Evolutionary conservation across 1,284 basidiomycete species (phyloP).

Genomic region (Cutaneotrichosporon spelunceum): DNA sequence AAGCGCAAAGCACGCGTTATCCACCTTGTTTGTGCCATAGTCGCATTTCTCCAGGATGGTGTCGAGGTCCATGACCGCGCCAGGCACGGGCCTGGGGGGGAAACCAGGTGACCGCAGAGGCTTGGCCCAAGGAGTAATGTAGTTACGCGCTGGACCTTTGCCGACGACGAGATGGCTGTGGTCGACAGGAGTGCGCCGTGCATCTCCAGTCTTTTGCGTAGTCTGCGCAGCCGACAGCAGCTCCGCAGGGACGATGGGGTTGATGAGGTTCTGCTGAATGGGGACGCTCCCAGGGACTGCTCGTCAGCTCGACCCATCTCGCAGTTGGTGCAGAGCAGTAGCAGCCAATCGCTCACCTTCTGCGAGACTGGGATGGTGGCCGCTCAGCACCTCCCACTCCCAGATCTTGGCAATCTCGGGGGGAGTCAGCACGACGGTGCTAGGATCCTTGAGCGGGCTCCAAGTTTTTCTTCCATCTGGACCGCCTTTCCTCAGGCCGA

Average conservation of each 20-base stretch:
- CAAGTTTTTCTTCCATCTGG: slow-evolving; percentile 54
- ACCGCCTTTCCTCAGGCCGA: slow-evolving; percentile 57
- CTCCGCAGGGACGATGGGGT: slow-evolving; percentile 62
- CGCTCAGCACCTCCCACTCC: slow-evolving; percentile 87
- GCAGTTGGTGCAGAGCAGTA: not conserved
- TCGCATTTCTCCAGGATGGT: slow-evolving; percentile 83
- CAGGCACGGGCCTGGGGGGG: slow-evolving; percentile 75
- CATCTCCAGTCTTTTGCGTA: not conserved
- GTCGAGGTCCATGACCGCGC: slow-evolving; percentile 80
- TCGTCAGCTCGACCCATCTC: slow-evolving; percentile 1
- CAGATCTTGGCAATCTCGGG: slow-evolving; percentile 81
- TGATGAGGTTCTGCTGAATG: slow-evolving; percentile 59
- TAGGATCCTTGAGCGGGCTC: slow-evolving; percentile 65
- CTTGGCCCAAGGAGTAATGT: slow-evolving; percentile 64
- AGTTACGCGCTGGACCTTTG: slow-evolving; percentile 68
- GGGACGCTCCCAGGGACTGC: slow-evolving; percentile 71
- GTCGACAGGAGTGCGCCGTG: slow-evolving; percentile 30
- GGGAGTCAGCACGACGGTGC: slow-evolving; percentile 70
- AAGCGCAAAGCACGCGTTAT: not conserved
- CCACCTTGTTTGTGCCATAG: slow-evolving; percentile 72
- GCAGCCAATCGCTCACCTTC: slow-evolving; percentile 58
- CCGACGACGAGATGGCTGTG: slow-evolving; percentile 55
- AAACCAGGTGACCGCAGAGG: slow-evolving; percentile 42
- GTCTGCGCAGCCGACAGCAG: not conserved
- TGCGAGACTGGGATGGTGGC: slow-evolving; percentile 79